Base-by-base conservation (phyloP, 176 grass and related monocot genomes). In the Poa pratensis region DNA sequence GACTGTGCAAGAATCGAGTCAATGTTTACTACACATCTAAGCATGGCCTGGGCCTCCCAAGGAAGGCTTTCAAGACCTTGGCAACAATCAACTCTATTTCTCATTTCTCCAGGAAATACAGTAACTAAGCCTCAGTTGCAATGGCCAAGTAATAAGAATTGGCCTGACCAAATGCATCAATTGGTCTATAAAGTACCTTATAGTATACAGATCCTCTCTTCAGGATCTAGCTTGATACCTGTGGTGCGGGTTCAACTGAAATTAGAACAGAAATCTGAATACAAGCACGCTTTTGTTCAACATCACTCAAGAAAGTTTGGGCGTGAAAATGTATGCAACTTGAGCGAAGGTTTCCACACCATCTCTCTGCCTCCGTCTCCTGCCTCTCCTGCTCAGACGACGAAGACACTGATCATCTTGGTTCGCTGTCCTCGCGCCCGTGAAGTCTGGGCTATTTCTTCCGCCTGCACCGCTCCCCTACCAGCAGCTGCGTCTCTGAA, bases 11-110 rank as follows among this genome's bases (percentile, higher is more conserved):
- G 78, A 90, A 90, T 82, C 42, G 75, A 69, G 39, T 17, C 39
- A 22, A 49, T 67, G 35, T 80, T 39, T 79, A 68, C 73, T 87
- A 55, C 87, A 87, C 85, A 84, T 80, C 50, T 76, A 59, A 60
- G n/a, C 28, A 69, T 49, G n/a, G n/a, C n/a, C n/a, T n/a, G n/a
- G 69, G n/a, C 39, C 39, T 40, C 26, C 2, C 59, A 72, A 34
- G 78, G 26, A 77, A 39, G 5, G 32, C 64, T 83, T 90, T 60
- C 73, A 27, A 54, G 48, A n/a, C 48, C 35, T 77, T 24, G 20
- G 66, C 16, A 73, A 18, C 17, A 74, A 74, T n/a, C n/a, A n/a
- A n/a, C n/a, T n/a, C n/a, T n/a, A n/a, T n/a, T n/a, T n/a, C n/a
- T n/a, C n/a, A n/a, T 48, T 60, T 70, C n/a, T 43, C 12, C 0